These are phyloP conservation scores for Penicillium frequentans DNA, from an alignment of 2,329 filamentous ascomycete species.

Conservation along the genomic window DNA sequence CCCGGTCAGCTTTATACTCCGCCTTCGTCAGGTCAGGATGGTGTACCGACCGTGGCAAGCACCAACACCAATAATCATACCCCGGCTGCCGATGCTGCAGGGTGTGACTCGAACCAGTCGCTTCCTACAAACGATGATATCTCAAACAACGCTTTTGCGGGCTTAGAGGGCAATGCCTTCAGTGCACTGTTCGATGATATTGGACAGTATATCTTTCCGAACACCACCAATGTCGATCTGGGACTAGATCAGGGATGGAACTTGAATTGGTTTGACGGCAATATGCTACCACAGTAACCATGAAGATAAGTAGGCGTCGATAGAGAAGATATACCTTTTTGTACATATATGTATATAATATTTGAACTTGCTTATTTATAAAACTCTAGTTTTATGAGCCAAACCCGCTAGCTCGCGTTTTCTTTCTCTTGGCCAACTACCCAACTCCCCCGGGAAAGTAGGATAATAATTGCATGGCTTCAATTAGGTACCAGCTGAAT, in stretches of 20 bases:
- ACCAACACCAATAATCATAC: background rate
- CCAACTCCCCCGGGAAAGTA: too few relatives aligned
- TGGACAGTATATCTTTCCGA: constrained; percentile 26
- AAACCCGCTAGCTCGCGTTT: too few relatives aligned
- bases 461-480: too few relatives aligned
- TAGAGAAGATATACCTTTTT: background rate
- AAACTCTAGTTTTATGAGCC: too few relatives aligned
- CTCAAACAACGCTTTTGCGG: constrained; percentile 16
- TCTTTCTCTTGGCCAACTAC: too few relatives aligned
- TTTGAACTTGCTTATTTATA: background rate
- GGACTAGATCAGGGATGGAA: constrained; percentile 43
- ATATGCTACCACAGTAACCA: background rate
- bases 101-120: background rate
- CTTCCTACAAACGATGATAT: constrained; percentile 11
- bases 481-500: too few relatives aligned
- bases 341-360: background rate
- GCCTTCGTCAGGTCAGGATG: constrained; percentile 23
- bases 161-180: constrained; percentile 23
- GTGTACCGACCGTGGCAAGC: constrained; percentile 1
- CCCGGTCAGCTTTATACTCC: constrained; percentile 25
- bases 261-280: constrained; percentile 36
- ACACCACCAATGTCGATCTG: constrained; percentile 28
- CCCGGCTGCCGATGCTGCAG: background rate
- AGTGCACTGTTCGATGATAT: constrained; percentile 26
- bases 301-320: background rate